Percentiles rank a stretch among this genome's conserved stretches.
phyloP scores from a whole-genome alignment of 1,284 basidiomycete genomes.

The Phlebopus sp. region DNA sequence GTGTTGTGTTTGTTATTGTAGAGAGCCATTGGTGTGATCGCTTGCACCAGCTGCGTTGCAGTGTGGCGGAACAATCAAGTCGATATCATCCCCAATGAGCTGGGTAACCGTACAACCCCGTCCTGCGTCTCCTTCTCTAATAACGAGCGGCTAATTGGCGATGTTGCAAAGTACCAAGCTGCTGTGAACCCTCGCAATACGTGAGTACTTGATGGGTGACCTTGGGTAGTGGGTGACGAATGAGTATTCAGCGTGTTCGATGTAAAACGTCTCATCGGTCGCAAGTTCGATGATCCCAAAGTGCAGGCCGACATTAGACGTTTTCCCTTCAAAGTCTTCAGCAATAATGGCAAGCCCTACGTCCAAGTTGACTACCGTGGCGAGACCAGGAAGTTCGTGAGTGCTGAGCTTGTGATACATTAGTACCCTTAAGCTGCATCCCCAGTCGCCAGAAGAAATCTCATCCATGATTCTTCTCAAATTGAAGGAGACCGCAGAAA shows the following conservation, averaged over 20 bases:
- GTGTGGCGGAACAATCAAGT: conserved; percentile 99
- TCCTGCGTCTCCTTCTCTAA: conserved; percentile 94
- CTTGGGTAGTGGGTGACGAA: neutral
- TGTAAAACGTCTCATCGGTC: conserved; percentile 88
- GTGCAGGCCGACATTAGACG: conserved; percentile 96
- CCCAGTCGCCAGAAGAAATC: conserved; percentile 89
- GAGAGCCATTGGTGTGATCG: too few species aligned
- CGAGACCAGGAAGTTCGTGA: conserved; percentile 88
- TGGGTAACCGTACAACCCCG: conserved; percentile 95
- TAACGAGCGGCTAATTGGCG: conserved; percentile 91
- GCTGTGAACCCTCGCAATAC: conserved; percentile 84
- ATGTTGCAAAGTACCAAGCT: conserved; percentile 95
- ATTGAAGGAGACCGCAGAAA: conserved; percentile 99
- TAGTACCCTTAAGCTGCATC: conserved; percentile 3
- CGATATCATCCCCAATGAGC: conserved; percentile 97
- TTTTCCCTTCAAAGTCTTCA: conserved; percentile 90
- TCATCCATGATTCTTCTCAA: conserved; percentile 97
- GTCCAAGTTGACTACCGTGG: conserved; percentile 89
- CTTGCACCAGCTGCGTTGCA: conserved; percentile 68
- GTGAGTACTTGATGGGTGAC: conserved; percentile 34
- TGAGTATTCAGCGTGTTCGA: conserved; percentile 66
- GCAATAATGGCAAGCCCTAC: conserved; percentile 84
- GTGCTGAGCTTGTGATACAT: conserved; percentile 30
- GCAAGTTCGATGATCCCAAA: conserved; percentile 81
- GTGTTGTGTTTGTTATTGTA: too few species aligned